Conservation (phyloP, 352 stramenopile genomes). For the Phytophthora tubulina region DNA sequence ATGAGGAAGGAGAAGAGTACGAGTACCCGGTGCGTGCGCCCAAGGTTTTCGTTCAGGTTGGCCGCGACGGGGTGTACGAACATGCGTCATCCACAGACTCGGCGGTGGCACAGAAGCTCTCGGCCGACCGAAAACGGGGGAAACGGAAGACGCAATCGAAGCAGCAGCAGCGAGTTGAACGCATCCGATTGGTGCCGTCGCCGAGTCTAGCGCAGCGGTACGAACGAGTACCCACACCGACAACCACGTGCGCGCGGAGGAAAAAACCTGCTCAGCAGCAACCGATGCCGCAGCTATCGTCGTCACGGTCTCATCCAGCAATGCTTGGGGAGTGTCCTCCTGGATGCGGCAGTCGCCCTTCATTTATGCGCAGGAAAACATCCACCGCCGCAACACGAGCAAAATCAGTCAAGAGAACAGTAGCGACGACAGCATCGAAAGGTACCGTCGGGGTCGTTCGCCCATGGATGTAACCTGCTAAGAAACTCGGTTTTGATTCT, state of each 20-base stretch:
- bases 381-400: slow-evolving; percentile 13
- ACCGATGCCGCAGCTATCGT: slow-evolving; percentile 7
- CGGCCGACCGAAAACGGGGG: slow-evolving; percentile 35
- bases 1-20: slow-evolving; percentile 34
- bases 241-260: slow-evolving; percentile 14
- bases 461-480: slow-evolving; percentile 41
- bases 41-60: slow-evolving; percentile 62
- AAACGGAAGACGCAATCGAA: slow-evolving; percentile 35
- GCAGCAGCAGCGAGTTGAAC: slow-evolving; percentile 50
- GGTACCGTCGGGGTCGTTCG: slow-evolving; percentile 37
- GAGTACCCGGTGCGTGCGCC: slow-evolving; percentile 48
- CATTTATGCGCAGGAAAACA: slow-evolving; percentile 32
- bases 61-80: slow-evolving; percentile 50
- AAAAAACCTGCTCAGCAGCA: slow-evolving; percentile 32
- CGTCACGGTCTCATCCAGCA: slow-evolving; percentile 2
- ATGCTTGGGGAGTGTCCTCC: slow-evolving; percentile 31
- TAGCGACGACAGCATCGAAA: slow-evolving; percentile 25
- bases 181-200: slow-evolving; percentile 60
- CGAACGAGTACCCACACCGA: slow-evolving; percentile 49
- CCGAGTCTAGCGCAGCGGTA: slow-evolving; percentile 55
- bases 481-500: slow-evolving; percentile 12
- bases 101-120: slow-evolving; percentile 49
- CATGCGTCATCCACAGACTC: slow-evolving; percentile 39
- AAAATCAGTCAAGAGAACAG: slow-evolving; percentile 25
- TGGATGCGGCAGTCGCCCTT: slow-evolving; percentile 42